Conservation (phyloP, 2,329 filamentous ascomycete species). For the Phialophora macrospora region DNA sequence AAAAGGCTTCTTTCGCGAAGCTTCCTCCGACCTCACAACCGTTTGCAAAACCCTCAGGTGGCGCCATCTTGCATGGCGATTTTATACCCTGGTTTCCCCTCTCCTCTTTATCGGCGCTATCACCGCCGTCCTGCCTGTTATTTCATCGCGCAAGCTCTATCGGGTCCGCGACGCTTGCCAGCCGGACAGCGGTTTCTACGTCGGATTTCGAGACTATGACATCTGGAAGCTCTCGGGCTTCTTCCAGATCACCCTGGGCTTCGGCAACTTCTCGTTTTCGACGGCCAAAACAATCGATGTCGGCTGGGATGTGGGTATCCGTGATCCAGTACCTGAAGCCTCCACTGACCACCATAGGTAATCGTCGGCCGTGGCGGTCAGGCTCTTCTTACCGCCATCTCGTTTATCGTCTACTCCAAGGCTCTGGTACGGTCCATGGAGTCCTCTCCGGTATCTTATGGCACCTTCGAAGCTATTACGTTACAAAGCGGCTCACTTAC, state of each 20-base stretch:
- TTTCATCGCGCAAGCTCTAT: constrained; percentile 13
- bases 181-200: constrained; percentile 24
- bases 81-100: neutral
- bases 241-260: constrained; percentile 31
- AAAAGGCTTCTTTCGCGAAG: constrained; percentile 14
- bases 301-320: constrained; percentile 43
- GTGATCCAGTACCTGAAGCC: neutral
- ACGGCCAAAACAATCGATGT: constrained; percentile 46
- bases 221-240: constrained; percentile 28
- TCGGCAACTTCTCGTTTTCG: constrained; percentile 39
- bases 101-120: constrained; percentile 7
- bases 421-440: constrained; percentile 45
- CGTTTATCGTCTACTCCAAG: constrained; percentile 45
- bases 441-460: constrained; percentile 43
- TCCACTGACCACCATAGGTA: constrained; percentile 9
- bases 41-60: neutral
- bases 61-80: neutral
- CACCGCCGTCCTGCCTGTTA: constrained; percentile 1
- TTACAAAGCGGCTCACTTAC: constrained; percentile 41
- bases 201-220: constrained; percentile 22
- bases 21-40: constrained; percentile 9
- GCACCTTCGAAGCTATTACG: constrained; percentile 44
- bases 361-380: constrained; percentile 44
- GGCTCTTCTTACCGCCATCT: constrained; percentile 40
- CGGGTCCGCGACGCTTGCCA: constrained; percentile 11